Evolutionary conservation across 1,284 basidiomycete species (phyloP), one percentile per base, ranked within the genome.

Genomic region (Prillingera fragicola): DNA sequence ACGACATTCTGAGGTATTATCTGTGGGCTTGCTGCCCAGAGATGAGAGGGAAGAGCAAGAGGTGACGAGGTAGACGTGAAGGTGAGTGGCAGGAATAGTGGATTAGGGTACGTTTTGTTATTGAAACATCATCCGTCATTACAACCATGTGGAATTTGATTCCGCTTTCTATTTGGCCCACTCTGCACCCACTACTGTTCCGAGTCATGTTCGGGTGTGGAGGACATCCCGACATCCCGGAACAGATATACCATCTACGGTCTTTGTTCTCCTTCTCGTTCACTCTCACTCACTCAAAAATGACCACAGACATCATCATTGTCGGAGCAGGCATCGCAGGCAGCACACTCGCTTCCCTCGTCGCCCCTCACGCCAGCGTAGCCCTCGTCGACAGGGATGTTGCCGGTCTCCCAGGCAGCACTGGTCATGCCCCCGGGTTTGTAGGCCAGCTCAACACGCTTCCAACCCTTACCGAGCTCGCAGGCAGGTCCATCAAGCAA

Each of bases 291-390:
- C n/a, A n/a, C n/a, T n/a, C n/a, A n/a, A n/a, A n/a, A n/a, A n/a
- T n/a, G n/a, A n/a, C n/a, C n/a, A n/a, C n/a, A n/a, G 63, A 60
- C 38, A 18, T 55, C 10, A 41, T 69, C 35, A 62, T 41, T 37
- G 63, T 17, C 21, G 55, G 54, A 28, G 35, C 52, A 1, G 55
- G 59, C 38, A 57, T 58, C 23, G 48, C 59, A 33, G 60, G 70
- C 15, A 50, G 68, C 8, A 55, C 58, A 23, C 48, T 68, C 13
- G 71, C 76, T 32, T 70, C 77, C 38, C 55, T 55, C 1, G 36
- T 58, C 4, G 70, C 74, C n/a, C 59, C 72, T 2, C 77, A 71
- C 7, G 72, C 71, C 0, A 67, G 73, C 45, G 74, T 70, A 9
- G 65, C 75, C 2, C 69, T 72, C 23, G 74, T 79, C 45, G 78